Evolutionary conservation across 805 yeast species (phyloP).

Genomic region (Kluyveromyces starmeri): DNA sequence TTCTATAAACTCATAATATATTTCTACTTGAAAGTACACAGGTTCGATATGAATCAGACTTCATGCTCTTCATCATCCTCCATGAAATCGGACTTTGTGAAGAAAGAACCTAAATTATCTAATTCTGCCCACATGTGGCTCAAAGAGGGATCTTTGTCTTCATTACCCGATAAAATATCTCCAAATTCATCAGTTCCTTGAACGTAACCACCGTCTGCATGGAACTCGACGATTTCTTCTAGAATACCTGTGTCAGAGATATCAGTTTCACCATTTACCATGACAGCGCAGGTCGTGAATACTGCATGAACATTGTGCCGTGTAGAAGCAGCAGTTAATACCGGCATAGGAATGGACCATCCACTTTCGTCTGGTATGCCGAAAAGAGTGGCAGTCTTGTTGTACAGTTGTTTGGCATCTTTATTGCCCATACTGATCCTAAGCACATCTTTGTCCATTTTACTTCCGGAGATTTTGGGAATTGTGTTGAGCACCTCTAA

Average conservation of each 20-base stretch:
- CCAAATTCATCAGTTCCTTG: conserved; percentile 21
- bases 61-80: conserved; percentile 7
- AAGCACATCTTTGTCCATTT: conserved; percentile 82
- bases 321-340: conserved; percentile 78
- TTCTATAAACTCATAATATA: conserved; percentile 1
- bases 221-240: conserved; percentile 27
- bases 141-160: conserved; percentile 63
- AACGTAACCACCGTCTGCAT: conserved; percentile 26
- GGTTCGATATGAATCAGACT: no score
- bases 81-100: conserved; percentile 48
- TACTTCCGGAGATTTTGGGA: conserved; percentile 76
- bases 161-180: conserved; percentile 32
- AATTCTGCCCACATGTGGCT: conserved; percentile 90
- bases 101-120: conserved; percentile 82
- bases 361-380: conserved; percentile 90
- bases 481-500: conserved; percentile 84
- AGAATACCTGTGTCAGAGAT: conserved; percentile 15
- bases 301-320: conserved; percentile 94
- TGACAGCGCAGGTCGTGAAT: conserved; percentile 65
- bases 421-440: conserved; percentile 86
- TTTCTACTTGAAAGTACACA: no score
- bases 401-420: conserved; percentile 70
- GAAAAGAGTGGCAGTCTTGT: conserved; percentile 77
- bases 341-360: conserved; percentile 97
- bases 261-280: conserved; percentile 13